Base-by-base conservation (phyloP, 2,329 filamentous ascomycete species). In the Neurospora sp. region DNA sequence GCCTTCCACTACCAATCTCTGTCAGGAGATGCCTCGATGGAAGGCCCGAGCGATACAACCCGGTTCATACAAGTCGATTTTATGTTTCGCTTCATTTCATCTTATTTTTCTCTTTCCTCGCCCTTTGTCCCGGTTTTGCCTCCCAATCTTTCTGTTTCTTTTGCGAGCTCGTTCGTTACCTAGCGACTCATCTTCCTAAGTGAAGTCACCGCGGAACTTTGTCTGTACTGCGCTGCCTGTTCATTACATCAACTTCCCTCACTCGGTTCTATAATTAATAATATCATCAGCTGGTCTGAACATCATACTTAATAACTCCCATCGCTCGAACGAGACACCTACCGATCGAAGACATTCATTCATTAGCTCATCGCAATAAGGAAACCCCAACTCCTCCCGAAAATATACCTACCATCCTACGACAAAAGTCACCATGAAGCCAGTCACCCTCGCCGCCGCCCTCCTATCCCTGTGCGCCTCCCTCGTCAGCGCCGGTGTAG, bases 401-500 rank as follows among this genome's bases (percentile, higher is more conserved):
- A 11, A 68, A 28, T 10, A 28, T 19, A 11, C 5, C 39, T 43
- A 43, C 12, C 17, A 2, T 10, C 43, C 43, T 37, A 43, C 40
- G 8, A 66, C 23, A 38, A 28, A 38, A 67, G 38, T 19, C 67
- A 81, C 76, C 66, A 85, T 84, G 83, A 82, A 82, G 80, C 74
- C 77, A 72, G 70, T 74, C 52, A 71, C 76, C 6, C 33, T 79
- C 74, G 71, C 77, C 72, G 73, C 75, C 68, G 76, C 82, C 19
- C 70, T 84, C 70, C 71, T 85, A 66, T 82, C 82, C 69, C 78
- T 82, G 37, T 81, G 80, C 75, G 79, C 80, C 67, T 83, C 84
- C 3, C 75, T 86, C 67, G 84, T 77, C 75, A 82, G 79, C 72
- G 86, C 86, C 37, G 85, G 83, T 69, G 81, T 88, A 67, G 84